phyloP scores from a whole-genome alignment of 1,284 basidiomycete genomes.

The Trametes versicolor region DNA sequence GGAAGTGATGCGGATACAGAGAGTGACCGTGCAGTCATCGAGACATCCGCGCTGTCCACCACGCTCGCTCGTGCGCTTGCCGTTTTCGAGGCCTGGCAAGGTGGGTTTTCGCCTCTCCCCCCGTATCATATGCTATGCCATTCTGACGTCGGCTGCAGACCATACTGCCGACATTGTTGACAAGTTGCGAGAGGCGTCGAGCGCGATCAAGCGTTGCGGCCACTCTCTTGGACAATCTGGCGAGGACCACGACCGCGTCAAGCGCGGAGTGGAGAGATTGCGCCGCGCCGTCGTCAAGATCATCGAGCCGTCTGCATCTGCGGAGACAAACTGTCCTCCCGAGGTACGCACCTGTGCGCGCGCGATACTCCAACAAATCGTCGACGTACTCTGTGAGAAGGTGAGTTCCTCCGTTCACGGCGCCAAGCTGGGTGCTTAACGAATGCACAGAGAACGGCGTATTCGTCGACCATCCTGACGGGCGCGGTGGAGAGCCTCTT shows the following conservation, averaged over 20 bases:
- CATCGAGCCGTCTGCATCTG: constrained; percentile 48
- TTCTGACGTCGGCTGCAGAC: constrained; percentile 14
- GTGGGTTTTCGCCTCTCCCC: constrained; percentile 11
- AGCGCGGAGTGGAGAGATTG: constrained; percentile 67
- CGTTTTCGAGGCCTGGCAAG: constrained; percentile 45
- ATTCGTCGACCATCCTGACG: constrained; percentile 52
- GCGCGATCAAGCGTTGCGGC: constrained; percentile 23
- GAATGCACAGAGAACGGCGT: constrained; percentile 38
- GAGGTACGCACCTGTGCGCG: constrained; percentile 29
- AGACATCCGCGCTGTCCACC: constrained; percentile 52
- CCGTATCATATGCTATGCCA: no score
- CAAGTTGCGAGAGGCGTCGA: constrained; percentile 24
- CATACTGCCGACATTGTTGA: constrained; percentile 25
- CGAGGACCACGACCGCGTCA: constrained; percentile 56
- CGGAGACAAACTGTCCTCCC: constrained; percentile 15
- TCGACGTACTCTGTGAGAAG: constrained; percentile 43
- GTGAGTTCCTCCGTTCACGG: neutral
- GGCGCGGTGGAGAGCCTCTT: constrained; percentile 70
- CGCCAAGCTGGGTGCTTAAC: neutral
- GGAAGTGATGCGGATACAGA: constrained; percentile 25
- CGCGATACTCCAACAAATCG: constrained; percentile 45
- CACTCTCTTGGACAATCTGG: constrained; percentile 20
- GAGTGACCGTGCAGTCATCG: constrained; percentile 38
- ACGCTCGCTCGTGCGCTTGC: constrained; percentile 55
- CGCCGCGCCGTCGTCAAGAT: constrained; percentile 57